Base-by-base conservation (phyloP, 768 basidiomycete species). In the Boletus coccyginus region DNA sequence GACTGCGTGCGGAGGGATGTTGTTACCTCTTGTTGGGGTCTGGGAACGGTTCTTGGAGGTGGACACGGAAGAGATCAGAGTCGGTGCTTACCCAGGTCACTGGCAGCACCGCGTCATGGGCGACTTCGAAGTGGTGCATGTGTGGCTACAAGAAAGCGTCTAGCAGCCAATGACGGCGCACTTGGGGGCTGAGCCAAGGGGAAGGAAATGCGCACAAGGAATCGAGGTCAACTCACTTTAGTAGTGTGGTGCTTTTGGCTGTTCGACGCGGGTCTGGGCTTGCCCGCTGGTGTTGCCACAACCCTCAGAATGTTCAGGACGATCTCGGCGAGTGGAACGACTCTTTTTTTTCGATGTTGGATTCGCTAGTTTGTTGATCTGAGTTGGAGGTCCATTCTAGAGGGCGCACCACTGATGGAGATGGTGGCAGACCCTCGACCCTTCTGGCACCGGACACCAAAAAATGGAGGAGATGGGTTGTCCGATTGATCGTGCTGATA, bases 1-100 rank as follows among this genome's bases (percentile, higher is more conserved):
- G 32, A 61, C 62, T 35, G 66, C 64, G 17, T 49, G 32, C 6
- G 66, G 55, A 33, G 66, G 66, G 32, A 67, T 63, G 16, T 53
- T 24, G 21, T 60, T 68, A 1, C 64, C 66, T 51, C 21, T 49
- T 5, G 62, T 56, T 47, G 47, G 55, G 31, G 36, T 58, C 61
- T 67, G 24, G 31, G 38, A 32, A 43, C 7, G 10, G 5, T 31
- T 50, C 39, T 5, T 17, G 31, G 19, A 32, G 17, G 32, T 13
- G 48, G 29, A 21, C 9, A 16, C 32, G n/a, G 24, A 3, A 16
- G 19, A 3, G 19, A 21, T 38, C 14, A n/a, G 12, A 12, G 29
- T 7, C 14, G 12, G 4, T 19, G 31, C 63, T 52, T 58, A 56
- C 64, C 65, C 65, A 66, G 47, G 35, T 13, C 10, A 66, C 21